Percentiles rank a stretch among this genome's conserved stretches.
phyloP scores from a whole-genome alignment of 805 yeast species.

The Yueomyces sinensis region DNA sequence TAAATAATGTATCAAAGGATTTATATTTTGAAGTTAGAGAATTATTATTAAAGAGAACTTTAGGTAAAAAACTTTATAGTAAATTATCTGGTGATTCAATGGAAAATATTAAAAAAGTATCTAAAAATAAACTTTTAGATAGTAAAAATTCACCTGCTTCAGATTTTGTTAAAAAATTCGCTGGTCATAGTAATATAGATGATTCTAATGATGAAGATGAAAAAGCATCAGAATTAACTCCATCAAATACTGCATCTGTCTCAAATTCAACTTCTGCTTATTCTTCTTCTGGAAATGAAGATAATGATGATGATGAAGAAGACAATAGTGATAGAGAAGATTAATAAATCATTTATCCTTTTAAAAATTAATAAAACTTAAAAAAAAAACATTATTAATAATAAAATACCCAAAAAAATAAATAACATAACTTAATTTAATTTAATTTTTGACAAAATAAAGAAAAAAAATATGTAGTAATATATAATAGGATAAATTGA shows the following conservation, averaged over 20 bases:
- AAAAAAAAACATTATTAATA: too few species aligned
- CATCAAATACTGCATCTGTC: neutral
- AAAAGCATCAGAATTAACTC: neutral
- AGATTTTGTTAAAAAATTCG: neutral
- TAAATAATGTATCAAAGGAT: slow-evolving; percentile 67
- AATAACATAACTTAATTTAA: too few species aligned
- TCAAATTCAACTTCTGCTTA: neutral
- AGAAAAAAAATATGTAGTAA: too few species aligned
- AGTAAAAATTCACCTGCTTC: neutral
- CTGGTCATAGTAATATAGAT: neutral
- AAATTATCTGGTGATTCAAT: slow-evolving; percentile 20
- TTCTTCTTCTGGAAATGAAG: neutral
- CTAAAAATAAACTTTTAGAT: slow-evolving; percentile 12
- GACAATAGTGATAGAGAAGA: neutral
- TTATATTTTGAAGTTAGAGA: slow-evolving; percentile 77
- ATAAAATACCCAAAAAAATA: too few species aligned
- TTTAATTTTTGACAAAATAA: too few species aligned
- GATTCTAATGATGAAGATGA: neutral
- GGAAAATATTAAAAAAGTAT: slow-evolving; percentile 8
- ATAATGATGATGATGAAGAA: neutral
- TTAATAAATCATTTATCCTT: too few species aligned
- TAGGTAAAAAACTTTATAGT: slow-evolving; percentile 22
- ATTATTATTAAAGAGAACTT: slow-evolving; percentile 30
- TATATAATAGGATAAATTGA: too few species aligned
- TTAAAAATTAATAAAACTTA: too few species aligned